phyloP scores from a whole-genome alignment of 83 land plant genomes.

The Diphasiastrum complanatum region DNA sequence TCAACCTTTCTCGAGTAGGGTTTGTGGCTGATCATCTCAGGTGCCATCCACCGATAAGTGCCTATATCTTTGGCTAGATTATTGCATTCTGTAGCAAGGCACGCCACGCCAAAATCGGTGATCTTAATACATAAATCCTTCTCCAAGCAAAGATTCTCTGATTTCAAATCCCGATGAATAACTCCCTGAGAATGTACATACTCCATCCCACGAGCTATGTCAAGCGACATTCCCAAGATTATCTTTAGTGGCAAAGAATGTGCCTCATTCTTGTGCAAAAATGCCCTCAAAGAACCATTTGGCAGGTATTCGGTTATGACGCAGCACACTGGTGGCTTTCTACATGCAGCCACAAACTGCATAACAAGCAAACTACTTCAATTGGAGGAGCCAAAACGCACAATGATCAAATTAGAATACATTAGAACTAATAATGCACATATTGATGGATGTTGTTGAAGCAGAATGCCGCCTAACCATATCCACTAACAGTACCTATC shows the following conservation, averaged over 20 bases:
- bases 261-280: conserved; percentile 57
- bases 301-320: conserved; percentile 62
- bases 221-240: conserved; percentile 52
- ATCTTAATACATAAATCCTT: conserved; percentile 62
- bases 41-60: conserved; percentile 89
- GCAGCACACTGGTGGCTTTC: conserved; percentile 67
- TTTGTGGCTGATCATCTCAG: conserved; percentile 66
- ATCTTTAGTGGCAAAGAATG: conserved; percentile 43
- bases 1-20: conserved; percentile 59
- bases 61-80: conserved; percentile 39
- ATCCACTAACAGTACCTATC: too few relatives aligned
- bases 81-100: conserved; percentile 51
- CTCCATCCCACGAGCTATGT: conserved; percentile 69
- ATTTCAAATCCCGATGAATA: conserved; percentile 70
- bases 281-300: conserved; percentile 60
- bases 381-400: too few relatives aligned
- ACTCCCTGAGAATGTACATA: conserved; percentile 65
- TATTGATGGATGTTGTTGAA: too few relatives aligned
- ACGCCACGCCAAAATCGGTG: conserved; percentile 82
- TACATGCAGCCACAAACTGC: conserved; percentile 78
- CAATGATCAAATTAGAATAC: too few relatives aligned
- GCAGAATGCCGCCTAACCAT: too few relatives aligned
- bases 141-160: conserved; percentile 61
- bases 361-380: too few relatives aligned
- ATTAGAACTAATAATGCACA: too few relatives aligned